Conservation (phyloP, 345 rosid genomes). For the Moringa oleifera region DNA sequence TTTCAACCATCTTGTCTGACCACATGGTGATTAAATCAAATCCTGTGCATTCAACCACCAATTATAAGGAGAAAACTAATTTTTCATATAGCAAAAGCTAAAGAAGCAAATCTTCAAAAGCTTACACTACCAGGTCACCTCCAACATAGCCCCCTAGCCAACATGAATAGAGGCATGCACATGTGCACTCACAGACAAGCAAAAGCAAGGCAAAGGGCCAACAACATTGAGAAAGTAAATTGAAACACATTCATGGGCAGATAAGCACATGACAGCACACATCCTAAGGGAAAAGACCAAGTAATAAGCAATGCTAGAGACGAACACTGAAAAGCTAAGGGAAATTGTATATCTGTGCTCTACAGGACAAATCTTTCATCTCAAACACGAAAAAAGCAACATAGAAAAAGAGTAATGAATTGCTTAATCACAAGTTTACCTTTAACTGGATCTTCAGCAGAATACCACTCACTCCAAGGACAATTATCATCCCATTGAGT, state of each 20-base stretch:
- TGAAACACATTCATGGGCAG: neutral
- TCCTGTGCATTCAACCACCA: conserved; percentile 46
- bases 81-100: neutral
- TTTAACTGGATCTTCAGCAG: conserved; percentile 87
- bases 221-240: neutral
- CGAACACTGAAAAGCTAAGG: too few species aligned
- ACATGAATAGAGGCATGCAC: too few species aligned
- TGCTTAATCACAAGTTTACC: conserved; percentile 52
- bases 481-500: conserved; percentile 95
- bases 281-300: too few species aligned
- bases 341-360: too few species aligned
- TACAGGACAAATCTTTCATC: neutral
- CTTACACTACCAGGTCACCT: neutral
- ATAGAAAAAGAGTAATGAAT: neutral
- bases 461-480: conserved; percentile 99
- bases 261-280: too few species aligned
- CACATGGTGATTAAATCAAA: conserved; percentile 64
- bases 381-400: neutral
- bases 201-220: neutral
- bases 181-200: neutral
- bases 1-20: conserved; percentile 70
- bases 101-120: neutral
- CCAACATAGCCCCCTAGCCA: neutral
- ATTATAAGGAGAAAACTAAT: conserved; percentile 9
- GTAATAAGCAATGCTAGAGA: too few species aligned